These are phyloP conservation scores for Volvariella surrecta DNA, from an alignment of 1,284 basidiomycete genomes.

Conservation along the genomic window DNA sequence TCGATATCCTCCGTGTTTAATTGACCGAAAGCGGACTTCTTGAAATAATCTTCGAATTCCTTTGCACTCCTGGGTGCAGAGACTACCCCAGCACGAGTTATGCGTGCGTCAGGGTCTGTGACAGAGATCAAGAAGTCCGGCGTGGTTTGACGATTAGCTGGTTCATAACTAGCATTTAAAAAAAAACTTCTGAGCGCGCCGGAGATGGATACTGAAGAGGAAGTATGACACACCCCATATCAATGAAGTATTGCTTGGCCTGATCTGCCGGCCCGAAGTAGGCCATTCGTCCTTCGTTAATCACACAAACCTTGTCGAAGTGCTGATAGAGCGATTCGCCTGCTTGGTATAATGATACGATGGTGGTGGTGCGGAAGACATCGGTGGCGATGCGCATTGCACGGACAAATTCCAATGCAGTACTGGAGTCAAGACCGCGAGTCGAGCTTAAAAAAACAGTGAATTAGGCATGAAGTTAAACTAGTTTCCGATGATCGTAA, in stretches of 20 bases:
- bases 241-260: slow-evolving; percentile 59
- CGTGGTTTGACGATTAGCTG: slow-evolving; percentile 29
- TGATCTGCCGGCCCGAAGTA: slow-evolving; percentile 54
- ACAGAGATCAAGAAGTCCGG: slow-evolving; percentile 28
- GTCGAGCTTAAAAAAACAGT: slow-evolving; percentile 38
- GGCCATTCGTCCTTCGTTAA: slow-evolving; percentile 62
- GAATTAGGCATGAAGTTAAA: background rate
- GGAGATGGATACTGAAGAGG: slow-evolving; percentile 29
- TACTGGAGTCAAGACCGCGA: slow-evolving; percentile 66
- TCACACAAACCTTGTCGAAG: slow-evolving; percentile 65
- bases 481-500: background rate
- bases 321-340: slow-evolving; percentile 40
- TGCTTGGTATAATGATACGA: slow-evolving; percentile 69
- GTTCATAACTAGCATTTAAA: slow-evolving; percentile 19
- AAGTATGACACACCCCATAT: slow-evolving; percentile 54
- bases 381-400: slow-evolving; percentile 56
- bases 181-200: no score
- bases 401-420: slow-evolving; percentile 58
- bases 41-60: slow-evolving; percentile 52
- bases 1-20: slow-evolving; percentile 38
- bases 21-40: slow-evolving; percentile 26
- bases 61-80: slow-evolving; percentile 49
- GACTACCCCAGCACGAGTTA: slow-evolving; percentile 34
- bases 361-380: slow-evolving; percentile 40
- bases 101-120: slow-evolving; percentile 34